These are phyloP conservation scores for Neopestalotiopsis sp. DNA, from an alignment of 2,329 filamentous ascomycete species.

Conservation along the genomic window DNA sequence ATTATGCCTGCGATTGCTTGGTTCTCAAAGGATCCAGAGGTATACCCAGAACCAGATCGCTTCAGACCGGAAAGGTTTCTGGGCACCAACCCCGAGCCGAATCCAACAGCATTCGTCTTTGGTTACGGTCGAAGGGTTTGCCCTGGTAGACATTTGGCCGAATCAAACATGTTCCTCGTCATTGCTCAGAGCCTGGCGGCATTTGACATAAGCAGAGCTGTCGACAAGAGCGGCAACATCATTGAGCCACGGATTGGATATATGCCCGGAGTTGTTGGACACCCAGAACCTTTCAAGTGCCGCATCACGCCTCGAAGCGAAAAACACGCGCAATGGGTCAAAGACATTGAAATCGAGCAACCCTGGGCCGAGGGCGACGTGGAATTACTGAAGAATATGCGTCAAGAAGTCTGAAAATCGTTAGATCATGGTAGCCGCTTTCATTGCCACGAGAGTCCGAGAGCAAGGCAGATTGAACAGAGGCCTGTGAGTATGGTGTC, in stretches of 20 bases:
- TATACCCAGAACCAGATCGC: conserved; percentile 19
- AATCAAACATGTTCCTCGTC: conserved; percentile 23
- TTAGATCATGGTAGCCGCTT: not conserved
- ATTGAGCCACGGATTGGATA: conserved; percentile 18
- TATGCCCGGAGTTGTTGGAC: conserved; percentile 30
- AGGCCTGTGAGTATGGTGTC: not conserved
- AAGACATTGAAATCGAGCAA: conserved; percentile 25
- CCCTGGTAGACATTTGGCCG: conserved; percentile 23
- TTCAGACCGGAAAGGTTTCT: conserved; percentile 28
- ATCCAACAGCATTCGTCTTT: conserved; percentile 21
- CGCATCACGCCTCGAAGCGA: conserved; percentile 31
- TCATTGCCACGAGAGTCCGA: not conserved
- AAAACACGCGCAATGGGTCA: conserved; percentile 32
- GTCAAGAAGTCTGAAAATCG: not conserved
- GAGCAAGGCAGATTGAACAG: not conserved
- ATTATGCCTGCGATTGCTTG: not conserved
- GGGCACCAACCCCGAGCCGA: conserved; percentile 11
- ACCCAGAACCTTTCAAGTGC: conserved; percentile 29
- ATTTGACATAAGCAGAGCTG: conserved; percentile 45
- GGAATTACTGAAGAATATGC: conserved; percentile 3
- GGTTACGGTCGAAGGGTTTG: conserved; percentile 25
- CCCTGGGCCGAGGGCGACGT: conserved; percentile 27
- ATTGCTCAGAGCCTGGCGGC: conserved; percentile 45
- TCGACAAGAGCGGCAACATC: conserved; percentile 43
- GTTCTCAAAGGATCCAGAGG: conserved; percentile 20